Evolutionary conservation across 2,329 filamentous ascomycete genomes (phyloP).

Genomic region (Eutypella sp.): DNA sequence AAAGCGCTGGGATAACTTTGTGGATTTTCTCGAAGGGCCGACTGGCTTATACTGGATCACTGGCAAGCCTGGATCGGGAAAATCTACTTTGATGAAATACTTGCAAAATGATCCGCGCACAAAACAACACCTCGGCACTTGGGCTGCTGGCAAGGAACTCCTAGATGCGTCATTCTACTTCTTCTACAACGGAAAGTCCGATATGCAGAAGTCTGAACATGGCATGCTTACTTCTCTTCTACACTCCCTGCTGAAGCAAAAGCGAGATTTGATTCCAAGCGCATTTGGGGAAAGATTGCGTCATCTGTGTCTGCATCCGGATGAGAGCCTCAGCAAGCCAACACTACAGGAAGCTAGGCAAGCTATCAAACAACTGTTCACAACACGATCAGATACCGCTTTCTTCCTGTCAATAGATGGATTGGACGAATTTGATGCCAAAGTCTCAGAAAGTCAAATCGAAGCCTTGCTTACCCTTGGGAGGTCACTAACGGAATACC

Average conservation of each 20-base stretch:
- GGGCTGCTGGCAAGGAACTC: conserved; percentile 7
- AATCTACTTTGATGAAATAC: conserved; percentile 21
- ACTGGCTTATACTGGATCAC: conserved; percentile 17
- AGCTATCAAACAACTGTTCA: conserved; percentile 8
- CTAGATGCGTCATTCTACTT: conserved; percentile 15
- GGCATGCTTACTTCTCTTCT: conserved; percentile 15
- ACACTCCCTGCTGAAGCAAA: conserved; percentile 9
- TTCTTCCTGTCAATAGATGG: conserved; percentile 19
- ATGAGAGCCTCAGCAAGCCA: background rate
- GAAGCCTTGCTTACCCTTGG: conserved; percentile 12
- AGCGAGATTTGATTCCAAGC: conserved; percentile 10
- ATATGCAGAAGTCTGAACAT: conserved; percentile 16
- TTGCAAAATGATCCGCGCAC: conserved; percentile 9
- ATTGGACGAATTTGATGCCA: conserved; percentile 19
- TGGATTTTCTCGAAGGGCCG: conserved; percentile 12
- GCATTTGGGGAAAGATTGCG: conserved; percentile 6
- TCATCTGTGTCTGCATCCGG: background rate
- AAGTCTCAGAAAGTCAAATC: conserved; percentile 10
- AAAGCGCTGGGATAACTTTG: conserved; percentile 13
- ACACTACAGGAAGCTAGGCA: conserved; percentile 10
- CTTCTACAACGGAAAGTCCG: conserved; percentile 11
- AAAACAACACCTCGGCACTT: conserved; percentile 9
- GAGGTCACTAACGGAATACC: conserved; percentile 1
- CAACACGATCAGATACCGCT: background rate
- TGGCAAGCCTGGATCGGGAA: conserved; percentile 20